Base-by-base conservation (phyloP, 441 rosid genomes). In the Gossypium schwendimanii region DNA sequence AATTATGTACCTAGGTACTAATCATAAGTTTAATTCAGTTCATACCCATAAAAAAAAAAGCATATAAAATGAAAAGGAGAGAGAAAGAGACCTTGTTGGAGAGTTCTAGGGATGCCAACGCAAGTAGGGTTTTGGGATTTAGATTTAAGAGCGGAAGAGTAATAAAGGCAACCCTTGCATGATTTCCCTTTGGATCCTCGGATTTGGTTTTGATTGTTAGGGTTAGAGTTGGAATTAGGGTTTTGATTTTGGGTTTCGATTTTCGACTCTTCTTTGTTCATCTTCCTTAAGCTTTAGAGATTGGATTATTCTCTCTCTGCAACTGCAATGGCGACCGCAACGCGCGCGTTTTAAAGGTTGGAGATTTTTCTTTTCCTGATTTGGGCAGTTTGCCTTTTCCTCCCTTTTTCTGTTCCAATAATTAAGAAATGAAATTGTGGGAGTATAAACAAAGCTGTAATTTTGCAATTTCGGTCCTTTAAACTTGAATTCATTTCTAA, bases 91-190 rank as follows among this genome's bases (percentile, higher is more conserved):
- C 84, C 87, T 81, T 75, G 81, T 2, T 71, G 47, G 72, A 81
- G 78, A 54, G 80, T 73, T 63, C 78, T 72, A 33, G 83, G 80
- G 72, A 81, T n/a, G 80, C 87, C 87, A 57, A 81, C 75, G 67
- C 87, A 84, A 62, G 78, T 76, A 6, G 87, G 84, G 63, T 75
- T 47, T 24, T 26, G 75, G 18, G 87, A 81, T 59, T 79, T 77
- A 64, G 81, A 71, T 72, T 79, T 84, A 63, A 69, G 78, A 45
- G 70, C 57, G 15, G 83, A 77, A 18, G 82, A 75, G 75, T 79
- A 81, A 68, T 81, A 84, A n/a, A 84, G 69, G 74, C 79, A 79
- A 12, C 87, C 87, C 55, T 79, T 84, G 81, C 87, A 84, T 33
- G 84, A 81, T 63, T 81, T 84, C 45, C 83, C 83, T 31, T 72